Base-by-base conservation (phyloP, 1,284 basidiomycete genomes). In the Trichosporon sp. region DNA sequence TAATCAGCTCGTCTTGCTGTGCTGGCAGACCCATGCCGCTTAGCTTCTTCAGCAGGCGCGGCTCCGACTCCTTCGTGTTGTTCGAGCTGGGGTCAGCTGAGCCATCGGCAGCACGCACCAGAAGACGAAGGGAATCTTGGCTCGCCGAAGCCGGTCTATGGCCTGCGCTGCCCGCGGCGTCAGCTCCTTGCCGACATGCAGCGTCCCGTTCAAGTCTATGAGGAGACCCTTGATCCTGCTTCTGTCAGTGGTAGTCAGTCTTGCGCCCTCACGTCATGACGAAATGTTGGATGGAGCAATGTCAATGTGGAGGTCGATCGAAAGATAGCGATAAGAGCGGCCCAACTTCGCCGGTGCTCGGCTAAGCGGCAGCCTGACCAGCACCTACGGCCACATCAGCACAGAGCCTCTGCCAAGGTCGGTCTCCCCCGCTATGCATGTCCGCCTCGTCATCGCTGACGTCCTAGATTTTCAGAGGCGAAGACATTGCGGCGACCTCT, bases 161-260 rank as follows among this genome's bases (percentile, higher is more conserved):
- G 87, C 86, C 0, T 80, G 67, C 0, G 83, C 82, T 0, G 88
- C 87, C 14, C 81, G 74, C 0, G 82, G 81, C 0, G 83, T 87
- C 0, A 86, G 81, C 0, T 75, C 75, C 1, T 81, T 75, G 33
- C 86, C 87, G 56, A 88, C 78, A 60, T 88, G 85, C 3, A 90
- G 76, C 1, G 86, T 90, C 0, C 89, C 89, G 11, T 86, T 88
- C 14, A 89, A 82, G 69, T 89, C 88, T 64, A 89, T 84, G 25
- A 89, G 83, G 0, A 89, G 71, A 0, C 84, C 87, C 70, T 65
- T 75, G 68, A 75, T 57, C 31, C 58, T 63, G 10, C 32, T 29
- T 2, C 57, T 59, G 40, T 54, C 49, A 54, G 49, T 29, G 13
- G 27, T n/a, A n/a, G 25, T 10, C 11, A 27, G 16, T 16, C 19